These are phyloP conservation scores for Backusella sp. DNA, from an alignment of 192 early-diverging fungal genomes.

Conservation along the genomic window DNA sequence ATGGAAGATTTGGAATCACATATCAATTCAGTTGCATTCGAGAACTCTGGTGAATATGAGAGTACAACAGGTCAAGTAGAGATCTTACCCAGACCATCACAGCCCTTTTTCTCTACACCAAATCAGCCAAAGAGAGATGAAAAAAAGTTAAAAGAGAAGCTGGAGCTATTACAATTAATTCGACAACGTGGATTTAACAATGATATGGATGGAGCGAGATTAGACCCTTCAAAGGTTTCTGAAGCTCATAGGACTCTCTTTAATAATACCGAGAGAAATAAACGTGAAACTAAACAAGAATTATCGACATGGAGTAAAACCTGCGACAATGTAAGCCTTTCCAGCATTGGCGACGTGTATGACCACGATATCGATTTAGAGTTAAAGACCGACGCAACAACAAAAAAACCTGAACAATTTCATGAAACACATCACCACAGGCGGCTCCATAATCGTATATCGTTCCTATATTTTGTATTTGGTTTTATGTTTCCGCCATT, in stretches of 20 bases:
- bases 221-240: not conserved
- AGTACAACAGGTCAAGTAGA: slow-evolving; percentile 6
- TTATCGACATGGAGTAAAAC: not conserved
- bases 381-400: not conserved
- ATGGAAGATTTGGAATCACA: slow-evolving; percentile 13
- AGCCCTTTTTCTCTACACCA: not conserved
- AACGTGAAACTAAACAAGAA: not conserved
- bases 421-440: not conserved
- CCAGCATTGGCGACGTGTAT: not conserved
- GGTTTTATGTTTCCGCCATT: slow-evolving; percentile 25
- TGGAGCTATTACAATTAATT: slow-evolving; percentile 20
- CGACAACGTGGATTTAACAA: not conserved
- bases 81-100: slow-evolving; percentile 21
- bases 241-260: not conserved
- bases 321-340: not conserved
- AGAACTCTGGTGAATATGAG: not conserved
- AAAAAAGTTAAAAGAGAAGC: slow-evolving; percentile 10
- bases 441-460: not conserved
- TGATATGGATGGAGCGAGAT: not conserved
- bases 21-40: not conserved
- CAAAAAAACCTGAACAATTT: slow-evolving; percentile 2
- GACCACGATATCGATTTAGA: not conserved
- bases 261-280: not conserved
- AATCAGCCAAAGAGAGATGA: not conserved
- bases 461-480: slow-evolving; percentile 20